A percentile compares a stretch with the other conserved stretches of the same genome.
These are phyloP conservation scores for Bipolaris victoriae DNA, from an alignment of 2,329 filamentous ascomycete genomes.

Conservation along the genomic window DNA sequence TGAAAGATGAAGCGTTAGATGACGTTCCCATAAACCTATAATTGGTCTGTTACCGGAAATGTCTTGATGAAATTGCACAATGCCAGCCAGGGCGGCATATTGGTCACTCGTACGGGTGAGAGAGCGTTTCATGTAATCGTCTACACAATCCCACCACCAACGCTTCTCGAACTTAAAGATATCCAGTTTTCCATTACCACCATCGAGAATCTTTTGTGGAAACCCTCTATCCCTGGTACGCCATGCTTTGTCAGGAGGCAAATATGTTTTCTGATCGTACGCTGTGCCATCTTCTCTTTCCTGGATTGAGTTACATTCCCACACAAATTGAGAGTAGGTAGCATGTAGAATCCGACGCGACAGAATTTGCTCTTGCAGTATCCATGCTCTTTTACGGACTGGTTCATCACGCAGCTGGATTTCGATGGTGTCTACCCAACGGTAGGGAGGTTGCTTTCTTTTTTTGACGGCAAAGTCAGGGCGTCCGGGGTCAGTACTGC, in stretches of 20 bases:
- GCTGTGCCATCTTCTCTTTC: conserved; percentile 7
- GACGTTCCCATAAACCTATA: neutral
- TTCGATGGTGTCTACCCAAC: neutral
- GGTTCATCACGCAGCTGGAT: neutral
- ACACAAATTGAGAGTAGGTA: conserved; percentile 1
- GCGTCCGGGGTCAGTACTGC: neutral
- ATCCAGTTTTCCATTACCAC: neutral
- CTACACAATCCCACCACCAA: neutral
- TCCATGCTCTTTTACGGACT: conserved; percentile 7
- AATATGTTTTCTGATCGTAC: neutral
- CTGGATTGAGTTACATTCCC: conserved; percentile 1
- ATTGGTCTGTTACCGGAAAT: neutral
- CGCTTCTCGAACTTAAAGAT: neutral
- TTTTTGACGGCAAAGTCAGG: neutral
- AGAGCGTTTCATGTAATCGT: neutral
- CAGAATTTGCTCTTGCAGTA: conserved; percentile 5
- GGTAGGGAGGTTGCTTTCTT: neutral
- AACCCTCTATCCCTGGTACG: no score
- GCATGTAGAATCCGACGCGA: conserved; percentile 7
- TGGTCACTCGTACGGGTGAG: neutral
- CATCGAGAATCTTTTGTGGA: neutral
- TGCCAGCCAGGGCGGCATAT: conserved; percentile 6
- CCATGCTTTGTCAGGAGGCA: neutral
- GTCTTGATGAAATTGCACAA: conserved; percentile 3
- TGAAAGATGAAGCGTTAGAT: neutral